Evolutionary conservation across 2,329 filamentous ascomycete genomes (phyloP).

Genomic region (Coleophoma cylindrospora): DNA sequence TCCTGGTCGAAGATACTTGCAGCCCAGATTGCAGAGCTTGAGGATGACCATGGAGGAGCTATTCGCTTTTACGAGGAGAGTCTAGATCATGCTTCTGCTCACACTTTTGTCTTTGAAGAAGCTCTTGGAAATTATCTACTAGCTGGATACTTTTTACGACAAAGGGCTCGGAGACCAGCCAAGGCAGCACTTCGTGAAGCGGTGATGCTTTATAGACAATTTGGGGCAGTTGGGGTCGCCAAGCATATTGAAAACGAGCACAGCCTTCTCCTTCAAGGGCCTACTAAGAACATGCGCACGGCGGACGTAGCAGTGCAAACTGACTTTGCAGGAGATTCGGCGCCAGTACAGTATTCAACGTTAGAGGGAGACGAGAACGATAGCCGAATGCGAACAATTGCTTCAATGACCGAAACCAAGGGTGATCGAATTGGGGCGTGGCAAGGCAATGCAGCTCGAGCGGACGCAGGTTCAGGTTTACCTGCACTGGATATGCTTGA

Average conservation of each 20-base stretch:
- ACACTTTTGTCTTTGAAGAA: slow-evolving; percentile 66
- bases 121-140: slow-evolving; percentile 70
- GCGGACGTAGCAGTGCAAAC: slow-evolving; percentile 66
- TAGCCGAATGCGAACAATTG: slow-evolving; percentile 33
- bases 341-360: slow-evolving; percentile 45
- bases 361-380: slow-evolving; percentile 34
- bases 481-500: slow-evolving; percentile 81
- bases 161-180: slow-evolving; percentile 61
- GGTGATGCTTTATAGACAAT: slow-evolving; percentile 61
- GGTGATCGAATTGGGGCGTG: slow-evolving; percentile 59
- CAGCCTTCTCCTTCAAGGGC: slow-evolving; percentile 59
- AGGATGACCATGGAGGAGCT: slow-evolving; percentile 49
- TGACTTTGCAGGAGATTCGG: slow-evolving; percentile 56
- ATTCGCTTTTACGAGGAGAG: slow-evolving; percentile 64
- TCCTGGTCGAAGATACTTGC: slow-evolving; percentile 64
- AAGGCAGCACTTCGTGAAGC: slow-evolving; percentile 64
- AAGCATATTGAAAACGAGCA: slow-evolving; percentile 64
- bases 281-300: slow-evolving; percentile 51
- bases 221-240: slow-evolving; percentile 66
- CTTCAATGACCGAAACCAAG: slow-evolving; percentile 36
- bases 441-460: slow-evolving; percentile 51
- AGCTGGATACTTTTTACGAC: slow-evolving; percentile 64
- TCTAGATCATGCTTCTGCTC: slow-evolving; percentile 65
- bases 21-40: slow-evolving; percentile 63
- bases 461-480: slow-evolving; percentile 56